A percentile compares a stretch with the other conserved stretches of the same genome.
Evolutionary conservation across 75 land plant species (phyloP).

Genomic region (Isoetes taiwanensis): DNA sequence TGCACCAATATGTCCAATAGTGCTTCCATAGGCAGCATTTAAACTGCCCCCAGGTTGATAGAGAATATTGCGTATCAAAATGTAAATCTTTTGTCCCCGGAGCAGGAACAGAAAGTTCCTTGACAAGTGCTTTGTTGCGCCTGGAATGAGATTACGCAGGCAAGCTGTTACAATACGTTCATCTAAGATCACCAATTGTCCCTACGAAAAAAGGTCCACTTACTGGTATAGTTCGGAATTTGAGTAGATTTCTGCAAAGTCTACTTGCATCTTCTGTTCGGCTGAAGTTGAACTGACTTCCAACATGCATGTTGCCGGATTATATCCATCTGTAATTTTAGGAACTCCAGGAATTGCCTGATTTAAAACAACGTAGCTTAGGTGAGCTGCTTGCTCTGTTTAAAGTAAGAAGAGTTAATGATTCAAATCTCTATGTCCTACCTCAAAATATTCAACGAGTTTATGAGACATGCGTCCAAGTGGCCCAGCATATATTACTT

Average conservation of each 20-base stretch:
- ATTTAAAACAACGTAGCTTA: not conserved
- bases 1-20: conserved; percentile 70
- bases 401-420: no score
- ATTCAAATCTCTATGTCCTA: no score
- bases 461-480: conserved; percentile 48
- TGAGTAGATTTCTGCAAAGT: conserved; percentile 42
- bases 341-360: conserved; percentile 36
- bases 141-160: no score
- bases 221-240: conserved; percentile 44
- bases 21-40: conserved; percentile 68
- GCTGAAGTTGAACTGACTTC: conserved; percentile 36
- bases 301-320: conserved; percentile 71
- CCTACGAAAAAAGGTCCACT: not conserved
- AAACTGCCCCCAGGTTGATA: conserved; percentile 37
- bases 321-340: conserved; percentile 42
- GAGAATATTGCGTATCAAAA: conserved; percentile 43
- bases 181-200: no score
- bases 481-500: conserved; percentile 65
- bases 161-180: no score
- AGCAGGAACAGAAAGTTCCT: conserved; percentile 39
- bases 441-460: conserved; percentile 78
- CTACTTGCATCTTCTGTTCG: conserved; percentile 32
- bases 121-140: conserved; percentile 43
- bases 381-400: no score
- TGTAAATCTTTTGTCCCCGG: conserved; percentile 45